Evolutionary conservation across 176 grass and related monocot genomes (phyloP).

Genomic region (Avena sativa): DNA sequence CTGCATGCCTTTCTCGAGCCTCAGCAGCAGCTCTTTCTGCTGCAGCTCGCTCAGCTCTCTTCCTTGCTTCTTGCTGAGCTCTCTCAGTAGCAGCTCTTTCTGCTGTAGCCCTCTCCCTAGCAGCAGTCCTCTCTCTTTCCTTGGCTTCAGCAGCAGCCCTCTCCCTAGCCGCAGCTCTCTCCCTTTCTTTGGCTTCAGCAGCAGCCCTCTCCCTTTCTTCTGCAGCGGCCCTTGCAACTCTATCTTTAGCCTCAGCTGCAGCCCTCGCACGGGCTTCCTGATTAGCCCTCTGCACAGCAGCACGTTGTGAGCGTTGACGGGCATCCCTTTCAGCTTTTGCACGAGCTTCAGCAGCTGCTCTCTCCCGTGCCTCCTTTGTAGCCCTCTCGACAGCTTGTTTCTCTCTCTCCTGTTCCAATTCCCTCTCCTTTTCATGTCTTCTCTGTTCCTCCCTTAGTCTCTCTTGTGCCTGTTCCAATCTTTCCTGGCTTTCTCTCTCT

Average conservation of each 20-base stretch:
- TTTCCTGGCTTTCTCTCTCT: constrained; percentile 56
- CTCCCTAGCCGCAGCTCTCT: constrained; percentile 35
- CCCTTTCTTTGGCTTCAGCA: constrained; percentile 41
- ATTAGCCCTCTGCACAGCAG: constrained; percentile 72
- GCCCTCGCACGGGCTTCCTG: constrained; percentile 71
- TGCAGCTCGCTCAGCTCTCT: constrained; percentile 67
- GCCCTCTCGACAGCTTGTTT: constrained; percentile 69
- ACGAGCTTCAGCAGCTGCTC: constrained; percentile 71
- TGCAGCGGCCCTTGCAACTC: constrained; percentile 52
- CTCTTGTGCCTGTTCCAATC: constrained; percentile 50
- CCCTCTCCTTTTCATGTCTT: constrained; percentile 66
- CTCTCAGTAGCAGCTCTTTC: constrained; percentile 64
- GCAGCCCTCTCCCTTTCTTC: constrained; percentile 52
- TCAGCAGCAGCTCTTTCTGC: constrained; percentile 75
- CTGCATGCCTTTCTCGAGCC: constrained; percentile 70
- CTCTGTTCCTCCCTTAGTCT: constrained; percentile 51
- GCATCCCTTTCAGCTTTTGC: constrained; percentile 75
- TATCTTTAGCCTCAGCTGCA: constrained; percentile 59
- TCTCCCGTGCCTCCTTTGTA: constrained; percentile 70
- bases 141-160: constrained; percentile 61
- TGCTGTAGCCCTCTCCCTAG: constrained; percentile 51
- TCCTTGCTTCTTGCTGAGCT: constrained; percentile 68
- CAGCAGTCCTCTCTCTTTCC: constrained; percentile 61
- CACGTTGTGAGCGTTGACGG: constrained; percentile 54
- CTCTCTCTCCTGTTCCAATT: constrained; percentile 59